Evolutionary conservation across 2,329 filamentous ascomycete genomes (phyloP).

Genomic region (Endoconidiophora laricicola): DNA sequence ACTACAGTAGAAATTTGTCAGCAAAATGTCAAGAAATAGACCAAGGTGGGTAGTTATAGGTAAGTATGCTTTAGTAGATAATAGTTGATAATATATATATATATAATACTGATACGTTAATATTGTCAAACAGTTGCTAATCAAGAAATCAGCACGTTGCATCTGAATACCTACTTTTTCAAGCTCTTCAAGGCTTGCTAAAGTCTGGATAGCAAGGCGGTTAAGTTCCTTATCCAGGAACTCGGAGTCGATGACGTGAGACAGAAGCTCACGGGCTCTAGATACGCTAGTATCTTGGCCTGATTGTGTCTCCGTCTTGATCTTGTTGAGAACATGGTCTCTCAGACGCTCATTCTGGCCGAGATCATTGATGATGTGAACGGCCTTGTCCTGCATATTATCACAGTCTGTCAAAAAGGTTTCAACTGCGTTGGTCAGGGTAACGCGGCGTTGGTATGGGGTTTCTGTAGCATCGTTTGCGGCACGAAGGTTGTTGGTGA

Average conservation of each 20-base stretch:
- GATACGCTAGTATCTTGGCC: conserved; percentile 10
- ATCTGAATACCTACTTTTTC: conserved; percentile 10
- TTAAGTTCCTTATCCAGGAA: conserved; percentile 7
- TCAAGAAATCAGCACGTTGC: too few relatives aligned
- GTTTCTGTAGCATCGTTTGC: too few relatives aligned
- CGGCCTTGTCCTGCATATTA: conserved; percentile 1
- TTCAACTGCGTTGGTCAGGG: conserved; percentile 3
- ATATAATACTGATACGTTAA: background rate
- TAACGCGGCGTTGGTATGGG: background rate
- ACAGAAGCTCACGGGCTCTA: conserved; percentile 6
- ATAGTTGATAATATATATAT: background rate
- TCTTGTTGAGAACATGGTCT: conserved; percentile 5
- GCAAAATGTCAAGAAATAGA: background rate
- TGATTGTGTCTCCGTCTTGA: conserved; percentile 5
- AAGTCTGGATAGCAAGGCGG: conserved; percentile 3
- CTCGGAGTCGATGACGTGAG: conserved; percentile 2
- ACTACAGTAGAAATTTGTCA: conserved; percentile 4
- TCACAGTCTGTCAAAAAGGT: conserved; percentile 4
- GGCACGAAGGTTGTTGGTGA: too few relatives aligned
- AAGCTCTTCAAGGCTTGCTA: conserved; percentile 8
- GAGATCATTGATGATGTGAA: conserved; percentile 3
- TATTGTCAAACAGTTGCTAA: too few relatives aligned
- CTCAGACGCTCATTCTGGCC: conserved; percentile 6
- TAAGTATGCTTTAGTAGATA: background rate
- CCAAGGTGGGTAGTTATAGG: background rate